Conservation (phyloP, 805 yeast genomes). For the Myxozyma lipomycoides region DNA sequence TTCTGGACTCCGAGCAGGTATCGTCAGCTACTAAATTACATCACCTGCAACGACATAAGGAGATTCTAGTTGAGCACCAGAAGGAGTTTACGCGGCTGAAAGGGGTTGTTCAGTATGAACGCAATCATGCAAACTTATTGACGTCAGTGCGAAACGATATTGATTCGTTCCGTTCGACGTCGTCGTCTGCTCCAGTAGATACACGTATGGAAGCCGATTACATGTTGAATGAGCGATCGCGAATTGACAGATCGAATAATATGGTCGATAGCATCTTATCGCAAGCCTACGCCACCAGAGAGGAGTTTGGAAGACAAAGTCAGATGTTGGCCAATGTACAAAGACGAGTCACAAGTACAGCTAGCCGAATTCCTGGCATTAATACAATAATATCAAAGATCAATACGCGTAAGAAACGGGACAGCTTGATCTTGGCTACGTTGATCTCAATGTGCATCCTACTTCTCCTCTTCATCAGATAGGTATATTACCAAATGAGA, state of each 20-base stretch:
- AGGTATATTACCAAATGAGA: no score
- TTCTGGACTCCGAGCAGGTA: constrained; percentile 53
- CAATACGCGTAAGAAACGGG: constrained; percentile 83
- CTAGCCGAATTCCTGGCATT: constrained; percentile 77
- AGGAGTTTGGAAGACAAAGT: constrained; percentile 73
- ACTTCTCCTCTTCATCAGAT: constrained; percentile 21
- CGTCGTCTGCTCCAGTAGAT: constrained; percentile 30
- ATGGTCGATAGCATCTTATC: constrained; percentile 73
- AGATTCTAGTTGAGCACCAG: constrained; percentile 66
- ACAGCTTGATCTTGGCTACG: constrained; percentile 74
- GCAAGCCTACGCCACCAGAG: constrained; percentile 89
- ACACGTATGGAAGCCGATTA: constrained; percentile 56
- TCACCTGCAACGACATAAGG: constrained; percentile 79
- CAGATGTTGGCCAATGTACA: constrained; percentile 60
- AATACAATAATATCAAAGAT: constrained; percentile 71
- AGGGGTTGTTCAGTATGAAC: constrained; percentile 60
- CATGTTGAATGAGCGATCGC: constrained; percentile 67
- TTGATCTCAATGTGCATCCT: constrained; percentile 71
- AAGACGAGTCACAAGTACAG: constrained; percentile 53
- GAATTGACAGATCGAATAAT: constrained; percentile 68
- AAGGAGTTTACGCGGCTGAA: constrained; percentile 58
- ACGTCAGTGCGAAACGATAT: constrained; percentile 77
- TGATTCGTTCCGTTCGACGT: constrained; percentile 55
- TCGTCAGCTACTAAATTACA: constrained; percentile 71
- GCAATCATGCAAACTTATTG: constrained; percentile 69